phyloP scores from a whole-genome alignment of 306 rosid genomes.

The Vigna angularis region DNA sequence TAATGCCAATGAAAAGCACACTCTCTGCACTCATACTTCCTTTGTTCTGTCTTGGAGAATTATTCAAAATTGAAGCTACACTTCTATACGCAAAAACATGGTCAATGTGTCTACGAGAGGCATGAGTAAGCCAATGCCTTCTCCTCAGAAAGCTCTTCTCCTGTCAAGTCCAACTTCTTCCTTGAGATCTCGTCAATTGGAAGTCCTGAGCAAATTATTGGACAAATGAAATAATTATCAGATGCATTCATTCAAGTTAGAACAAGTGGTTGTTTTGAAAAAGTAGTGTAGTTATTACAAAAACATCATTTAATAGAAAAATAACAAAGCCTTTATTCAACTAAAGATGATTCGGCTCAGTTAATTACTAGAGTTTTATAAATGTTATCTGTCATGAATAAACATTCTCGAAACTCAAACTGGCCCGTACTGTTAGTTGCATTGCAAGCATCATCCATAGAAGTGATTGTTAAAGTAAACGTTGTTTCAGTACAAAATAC shows the following conservation, averaged over 20 bases:
- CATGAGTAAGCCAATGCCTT: conserved; percentile 94
- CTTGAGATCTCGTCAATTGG: conserved; percentile 83
- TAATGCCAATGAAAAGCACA: conserved; percentile 45
- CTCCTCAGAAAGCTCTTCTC: conserved; percentile 85
- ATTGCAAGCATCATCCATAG: background rate
- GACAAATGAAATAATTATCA: background rate
- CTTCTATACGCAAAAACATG: conserved; percentile 19
- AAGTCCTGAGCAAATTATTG: conserved; percentile 61
- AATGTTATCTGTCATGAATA: too few relatives aligned
- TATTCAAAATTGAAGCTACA: conserved; percentile 67
- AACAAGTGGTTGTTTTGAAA: background rate
- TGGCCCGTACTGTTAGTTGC: background rate
- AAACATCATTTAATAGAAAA: too few relatives aligned
- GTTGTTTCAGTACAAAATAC: background rate
- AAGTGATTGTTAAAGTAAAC: background rate
- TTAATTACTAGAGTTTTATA: too few relatives aligned
- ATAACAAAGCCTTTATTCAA: background rate
- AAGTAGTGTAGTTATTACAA: too few relatives aligned
- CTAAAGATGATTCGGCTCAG: too few relatives aligned
- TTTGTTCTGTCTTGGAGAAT: conserved; percentile 52
- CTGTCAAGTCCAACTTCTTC: conserved; percentile 89
- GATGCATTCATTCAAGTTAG: conserved; percentile 17
- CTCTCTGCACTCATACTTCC: conserved; percentile 52
- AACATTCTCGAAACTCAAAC: background rate
- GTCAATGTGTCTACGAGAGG: conserved; percentile 59